A percentile compares a stretch with the other conserved stretches of the same genome.
Evolutionary conservation across 176 grass and related monocot genomes (phyloP).

Genomic region (Oropetium thomaeum): DNA sequence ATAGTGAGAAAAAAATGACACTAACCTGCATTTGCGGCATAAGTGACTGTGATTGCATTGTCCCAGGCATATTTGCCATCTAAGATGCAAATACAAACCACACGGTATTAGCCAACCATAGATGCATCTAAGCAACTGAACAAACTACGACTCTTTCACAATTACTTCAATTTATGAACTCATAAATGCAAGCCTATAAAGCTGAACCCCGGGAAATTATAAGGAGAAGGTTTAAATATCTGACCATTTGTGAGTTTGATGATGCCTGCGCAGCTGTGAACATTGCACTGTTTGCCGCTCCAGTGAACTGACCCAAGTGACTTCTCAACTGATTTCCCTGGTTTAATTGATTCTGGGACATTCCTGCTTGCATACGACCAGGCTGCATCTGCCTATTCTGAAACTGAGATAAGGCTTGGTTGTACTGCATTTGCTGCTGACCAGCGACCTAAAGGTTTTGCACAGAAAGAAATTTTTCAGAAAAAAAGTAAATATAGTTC

Average conservation of each 20-base stretch:
- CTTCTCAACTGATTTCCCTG: constrained; percentile 84
- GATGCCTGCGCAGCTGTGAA: constrained; percentile 84
- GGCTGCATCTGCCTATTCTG: constrained; percentile 80
- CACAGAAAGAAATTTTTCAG: constrained; percentile 13
- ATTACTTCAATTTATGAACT: constrained; percentile 22
- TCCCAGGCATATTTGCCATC: constrained; percentile 78
- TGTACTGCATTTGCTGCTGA: constrained; percentile 88
- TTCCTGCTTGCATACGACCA: constrained; percentile 67
- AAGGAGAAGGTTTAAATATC: constrained; percentile 13
- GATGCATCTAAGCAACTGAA: background rate
- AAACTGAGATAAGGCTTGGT: constrained; percentile 76
- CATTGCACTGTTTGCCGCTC: constrained; percentile 73
- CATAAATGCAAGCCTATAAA: background rate
- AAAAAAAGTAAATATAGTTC: background rate
- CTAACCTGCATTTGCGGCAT: constrained; percentile 79
- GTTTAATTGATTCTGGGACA: constrained; percentile 81
- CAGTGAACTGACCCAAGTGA: constrained; percentile 77
- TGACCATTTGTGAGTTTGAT: constrained; percentile 91
- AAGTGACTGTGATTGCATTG: constrained; percentile 76
- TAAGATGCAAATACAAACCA: constrained; percentile 57
- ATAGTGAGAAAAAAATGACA: constrained; percentile 21
- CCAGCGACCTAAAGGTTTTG: constrained; percentile 43
- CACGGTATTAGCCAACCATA: constrained; percentile 12
- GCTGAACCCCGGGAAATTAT: background rate
- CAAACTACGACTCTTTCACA: constrained; percentile 9